These are phyloP conservation scores for Ramalina intermedia DNA, from an alignment of 495 filamentous ascomycete genomes.

Conservation along the genomic window DNA sequence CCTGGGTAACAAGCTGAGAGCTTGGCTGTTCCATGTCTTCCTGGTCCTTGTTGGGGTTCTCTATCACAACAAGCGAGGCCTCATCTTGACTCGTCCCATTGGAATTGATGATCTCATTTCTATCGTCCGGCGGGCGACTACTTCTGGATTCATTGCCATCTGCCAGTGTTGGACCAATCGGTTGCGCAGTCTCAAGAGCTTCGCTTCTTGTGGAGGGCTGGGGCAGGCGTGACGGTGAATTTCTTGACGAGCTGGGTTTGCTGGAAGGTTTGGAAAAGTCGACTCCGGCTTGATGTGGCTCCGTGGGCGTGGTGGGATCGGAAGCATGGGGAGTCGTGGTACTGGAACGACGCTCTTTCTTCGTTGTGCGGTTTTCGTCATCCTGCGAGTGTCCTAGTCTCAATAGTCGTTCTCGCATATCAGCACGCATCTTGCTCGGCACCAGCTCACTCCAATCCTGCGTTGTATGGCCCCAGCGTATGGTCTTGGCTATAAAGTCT, in stretches of 20 bases:
- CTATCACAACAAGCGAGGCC: neutral
- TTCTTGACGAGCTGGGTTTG: neutral
- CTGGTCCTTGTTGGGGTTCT: neutral
- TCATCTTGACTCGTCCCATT: neutral
- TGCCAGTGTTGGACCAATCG: neutral
- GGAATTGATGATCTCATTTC: neutral
- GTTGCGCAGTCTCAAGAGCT: neutral
- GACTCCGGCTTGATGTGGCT: neutral
- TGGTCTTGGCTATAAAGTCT: slow-evolving; percentile 41
- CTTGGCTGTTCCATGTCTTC: neutral
- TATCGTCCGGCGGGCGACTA: too few species aligned
- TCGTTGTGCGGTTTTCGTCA: slow-evolving; percentile 12
- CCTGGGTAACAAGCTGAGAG: neutral
- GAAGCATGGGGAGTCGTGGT: neutral
- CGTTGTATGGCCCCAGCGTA: slow-evolving; percentile 33
- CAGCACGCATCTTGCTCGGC: slow-evolving; percentile 34
- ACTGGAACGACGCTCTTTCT: neutral
- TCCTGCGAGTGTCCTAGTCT: slow-evolving; percentile 33
- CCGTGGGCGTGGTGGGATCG: neutral
- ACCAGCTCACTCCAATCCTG: slow-evolving; percentile 41
- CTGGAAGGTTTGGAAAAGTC: neutral
- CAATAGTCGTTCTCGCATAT: slow-evolving; percentile 39
- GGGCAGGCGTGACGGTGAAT: neutral
- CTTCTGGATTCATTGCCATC: neutral
- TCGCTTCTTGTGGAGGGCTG: neutral